A percentile compares a stretch with the other conserved stretches of the same genome.
phyloP scores from a whole-genome alignment of 202 grass and related monocot genomes.

The Zizania palustris region DNA sequence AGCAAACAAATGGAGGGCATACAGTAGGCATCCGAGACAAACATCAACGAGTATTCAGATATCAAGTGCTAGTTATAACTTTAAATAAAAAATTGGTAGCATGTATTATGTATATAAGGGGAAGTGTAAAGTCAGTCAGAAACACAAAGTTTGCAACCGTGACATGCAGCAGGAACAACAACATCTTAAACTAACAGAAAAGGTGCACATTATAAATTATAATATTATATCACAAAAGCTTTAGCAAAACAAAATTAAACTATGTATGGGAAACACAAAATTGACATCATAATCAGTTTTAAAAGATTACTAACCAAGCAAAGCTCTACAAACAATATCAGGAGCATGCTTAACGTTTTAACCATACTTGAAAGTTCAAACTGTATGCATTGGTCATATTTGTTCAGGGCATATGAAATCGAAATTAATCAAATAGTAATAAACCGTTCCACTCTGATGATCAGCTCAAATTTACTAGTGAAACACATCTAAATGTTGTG shows the following conservation, averaged over 20 bases:
- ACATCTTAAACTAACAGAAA: background rate
- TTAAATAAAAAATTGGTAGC: background rate
- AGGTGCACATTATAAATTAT: no score
- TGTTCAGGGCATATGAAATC: background rate
- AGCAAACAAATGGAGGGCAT: background rate
- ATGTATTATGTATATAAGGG: background rate
- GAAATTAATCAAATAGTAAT: background rate
- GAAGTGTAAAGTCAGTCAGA: background rate
- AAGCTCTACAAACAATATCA: background rate
- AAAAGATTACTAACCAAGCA: background rate
- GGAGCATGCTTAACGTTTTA: slow-evolving; percentile 15
- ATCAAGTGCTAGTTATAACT: background rate
- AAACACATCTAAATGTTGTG: background rate
- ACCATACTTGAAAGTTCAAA: slow-evolving; percentile 4
- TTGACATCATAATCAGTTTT: background rate
- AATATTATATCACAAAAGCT: background rate
- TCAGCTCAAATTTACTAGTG: background rate
- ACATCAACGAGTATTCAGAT: background rate
- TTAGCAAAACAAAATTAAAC: background rate
- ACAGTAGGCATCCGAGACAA: background rate
- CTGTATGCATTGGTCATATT: background rate
- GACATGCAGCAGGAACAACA: slow-evolving; percentile 12
- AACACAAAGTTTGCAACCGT: background rate
- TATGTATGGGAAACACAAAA: background rate
- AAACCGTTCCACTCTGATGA: background rate